phyloP scores from a whole-genome alignment of 2,329 filamentous ascomycete genomes.

The Tolypocladium sp. region DNA sequence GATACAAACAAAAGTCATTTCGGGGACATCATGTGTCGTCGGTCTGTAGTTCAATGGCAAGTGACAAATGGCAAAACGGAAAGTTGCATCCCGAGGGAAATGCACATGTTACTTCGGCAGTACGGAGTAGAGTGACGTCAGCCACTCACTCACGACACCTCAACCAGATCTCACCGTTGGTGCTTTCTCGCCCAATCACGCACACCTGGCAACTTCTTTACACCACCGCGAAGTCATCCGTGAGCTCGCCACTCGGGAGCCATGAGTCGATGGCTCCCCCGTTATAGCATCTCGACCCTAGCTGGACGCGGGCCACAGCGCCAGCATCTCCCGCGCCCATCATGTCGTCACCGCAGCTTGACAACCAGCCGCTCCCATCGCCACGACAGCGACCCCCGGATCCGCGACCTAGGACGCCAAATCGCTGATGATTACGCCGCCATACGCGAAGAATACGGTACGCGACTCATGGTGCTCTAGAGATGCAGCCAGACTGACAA shows the following conservation, averaged over 20 bases:
- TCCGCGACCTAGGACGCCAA: slow-evolving; percentile 7
- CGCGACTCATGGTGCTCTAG: not conserved
- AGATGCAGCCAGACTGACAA: not conserved
- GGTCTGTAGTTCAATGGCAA: not conserved
- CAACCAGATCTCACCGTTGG: not conserved
- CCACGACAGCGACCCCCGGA: slow-evolving; percentile 2
- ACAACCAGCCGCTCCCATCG: not conserved
- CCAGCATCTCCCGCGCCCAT: not conserved
- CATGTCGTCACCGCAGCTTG: not conserved
- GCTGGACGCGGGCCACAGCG: not conserved
- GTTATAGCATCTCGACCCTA: not conserved
- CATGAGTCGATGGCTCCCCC: slow-evolving; percentile 2
- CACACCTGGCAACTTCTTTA: not conserved
- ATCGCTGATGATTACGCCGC: slow-evolving; percentile 38
- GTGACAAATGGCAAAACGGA: not conserved
- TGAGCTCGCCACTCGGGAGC: not conserved
- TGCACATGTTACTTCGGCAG: not conserved
- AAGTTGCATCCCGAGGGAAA: not conserved
- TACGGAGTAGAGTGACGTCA: slow-evolving; percentile 7
- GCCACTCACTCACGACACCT: not conserved
- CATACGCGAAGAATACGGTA: slow-evolving; percentile 36
- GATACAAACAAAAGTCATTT: too few relatives aligned
- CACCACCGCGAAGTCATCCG: not conserved
- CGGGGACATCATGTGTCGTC: not conserved
- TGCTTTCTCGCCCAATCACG: not conserved